Evolutionary conservation across 441 rosid genomes (phyloP).

Genomic region (Breynia disticha): DNA sequence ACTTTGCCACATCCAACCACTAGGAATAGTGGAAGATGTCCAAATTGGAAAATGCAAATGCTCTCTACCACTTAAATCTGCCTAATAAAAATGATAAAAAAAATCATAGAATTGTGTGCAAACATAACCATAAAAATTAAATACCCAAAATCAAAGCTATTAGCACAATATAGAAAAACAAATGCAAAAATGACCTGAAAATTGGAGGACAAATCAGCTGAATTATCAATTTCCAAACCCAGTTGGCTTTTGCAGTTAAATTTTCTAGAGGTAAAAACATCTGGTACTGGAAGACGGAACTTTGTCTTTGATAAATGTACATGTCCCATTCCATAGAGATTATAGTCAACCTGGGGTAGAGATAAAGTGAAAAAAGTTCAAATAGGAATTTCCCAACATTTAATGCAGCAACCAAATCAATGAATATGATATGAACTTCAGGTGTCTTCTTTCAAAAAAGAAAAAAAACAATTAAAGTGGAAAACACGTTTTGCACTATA

Average conservation of each 20-base stretch:
- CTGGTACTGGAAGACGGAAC: constrained; percentile 82
- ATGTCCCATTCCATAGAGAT: constrained; percentile 95
- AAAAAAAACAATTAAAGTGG: too few species aligned
- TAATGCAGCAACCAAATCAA: too few species aligned
- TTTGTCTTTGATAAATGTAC: constrained; percentile 74
- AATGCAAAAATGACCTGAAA: constrained; percentile 33
- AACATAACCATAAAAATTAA: neutral
- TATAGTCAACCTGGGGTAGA: constrained; percentile 58
- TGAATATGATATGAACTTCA: too few species aligned
- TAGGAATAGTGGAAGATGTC: constrained; percentile 68
- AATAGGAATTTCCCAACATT: too few species aligned
- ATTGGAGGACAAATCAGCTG: constrained; percentile 24
- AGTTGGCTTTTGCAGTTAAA: constrained; percentile 21
- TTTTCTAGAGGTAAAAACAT: constrained; percentile 30
- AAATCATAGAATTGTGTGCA: constrained; percentile 7
- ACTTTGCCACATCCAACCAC: constrained; percentile 68
- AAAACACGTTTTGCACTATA: too few species aligned
- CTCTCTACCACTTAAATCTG: constrained; percentile 43
- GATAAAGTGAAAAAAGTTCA: neutral
- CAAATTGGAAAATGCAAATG: constrained; percentile 43
- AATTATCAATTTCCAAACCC: constrained; percentile 27
- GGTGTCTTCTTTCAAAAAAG: too few species aligned
- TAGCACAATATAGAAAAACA: constrained; percentile 3
- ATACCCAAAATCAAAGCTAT: neutral
- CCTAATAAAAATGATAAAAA: constrained; percentile 36